Percentiles rank a stretch among this genome's conserved stretches.
Evolutionary conservation across 169 alveolate species (phyloP).

Genomic region (Plasmodium sp.): DNA sequence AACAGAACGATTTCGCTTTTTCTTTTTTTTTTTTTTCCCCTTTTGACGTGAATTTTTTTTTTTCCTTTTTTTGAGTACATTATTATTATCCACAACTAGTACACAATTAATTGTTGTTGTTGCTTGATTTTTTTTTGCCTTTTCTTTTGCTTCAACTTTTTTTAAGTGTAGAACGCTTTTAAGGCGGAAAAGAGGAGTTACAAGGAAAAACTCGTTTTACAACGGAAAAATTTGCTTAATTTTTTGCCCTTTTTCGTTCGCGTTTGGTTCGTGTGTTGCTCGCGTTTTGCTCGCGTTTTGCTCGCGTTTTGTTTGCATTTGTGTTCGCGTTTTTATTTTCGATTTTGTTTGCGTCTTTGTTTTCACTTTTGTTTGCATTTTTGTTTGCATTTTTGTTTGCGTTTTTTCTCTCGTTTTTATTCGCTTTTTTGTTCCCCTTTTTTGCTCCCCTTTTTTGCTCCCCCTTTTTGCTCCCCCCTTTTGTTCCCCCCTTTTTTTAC

Average conservation of each 20-base stretch:
- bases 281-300: background rate
- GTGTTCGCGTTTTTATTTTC: background rate
- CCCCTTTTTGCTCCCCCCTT: background rate
- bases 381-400: background rate
- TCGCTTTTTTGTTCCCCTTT: background rate
- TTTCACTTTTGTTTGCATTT: background rate
- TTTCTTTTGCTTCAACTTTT: conserved; percentile 7
- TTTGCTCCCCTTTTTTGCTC: background rate
- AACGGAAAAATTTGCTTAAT: background rate
- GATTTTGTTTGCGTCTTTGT: background rate
- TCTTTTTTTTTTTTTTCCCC: conserved; percentile 14
- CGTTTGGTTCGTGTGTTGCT: background rate
- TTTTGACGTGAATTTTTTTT: background rate
- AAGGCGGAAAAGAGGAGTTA: background rate
- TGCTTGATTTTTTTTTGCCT: background rate
- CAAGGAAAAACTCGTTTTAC: background rate
- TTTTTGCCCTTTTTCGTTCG: background rate
- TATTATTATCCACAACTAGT: background rate
- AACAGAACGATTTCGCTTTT: conserved; percentile 8
- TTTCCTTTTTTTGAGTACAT: background rate
- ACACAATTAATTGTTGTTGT: background rate
- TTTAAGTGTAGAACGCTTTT: background rate
- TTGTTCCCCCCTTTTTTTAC: background rate
- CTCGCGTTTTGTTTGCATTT: background rate
- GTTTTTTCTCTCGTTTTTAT: background rate